These are phyloP conservation scores for Aspergillus indologenus DNA, from an alignment of 495 filamentous ascomycete genomes.

Conservation along the genomic window DNA sequence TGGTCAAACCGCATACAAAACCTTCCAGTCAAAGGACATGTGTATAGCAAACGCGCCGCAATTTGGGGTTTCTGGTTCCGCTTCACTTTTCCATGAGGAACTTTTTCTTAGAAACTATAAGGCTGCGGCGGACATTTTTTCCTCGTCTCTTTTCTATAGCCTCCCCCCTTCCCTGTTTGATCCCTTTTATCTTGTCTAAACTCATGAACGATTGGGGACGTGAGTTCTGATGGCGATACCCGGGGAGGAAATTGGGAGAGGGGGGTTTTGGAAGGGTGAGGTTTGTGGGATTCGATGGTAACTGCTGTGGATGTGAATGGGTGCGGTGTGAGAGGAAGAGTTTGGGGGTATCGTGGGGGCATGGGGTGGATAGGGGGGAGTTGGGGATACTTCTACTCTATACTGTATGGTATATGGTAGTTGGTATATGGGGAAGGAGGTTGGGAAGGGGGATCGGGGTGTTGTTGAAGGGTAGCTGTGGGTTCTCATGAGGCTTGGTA, in stretches of 20 bases:
- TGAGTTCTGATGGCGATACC: background rate
- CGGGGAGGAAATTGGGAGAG: background rate
- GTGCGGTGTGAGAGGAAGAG: constrained; percentile 10
- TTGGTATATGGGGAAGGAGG: constrained; percentile 21
- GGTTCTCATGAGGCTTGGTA: background rate
- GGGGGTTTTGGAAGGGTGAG: background rate
- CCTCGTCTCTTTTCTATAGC: background rate
- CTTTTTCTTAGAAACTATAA: constrained; percentile 40
- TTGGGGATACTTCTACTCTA: constrained; percentile 6
- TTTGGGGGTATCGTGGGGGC: constrained; percentile 1
- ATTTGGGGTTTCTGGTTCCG: constrained; percentile 45
- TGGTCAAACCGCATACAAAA: no score
- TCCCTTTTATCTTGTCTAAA: background rate
- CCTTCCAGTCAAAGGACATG: constrained; percentile 23
- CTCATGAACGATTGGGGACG: background rate
- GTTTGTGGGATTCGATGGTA: background rate
- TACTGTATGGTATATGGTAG: background rate
- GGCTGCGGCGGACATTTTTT: constrained; percentile 41
- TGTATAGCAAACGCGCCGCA: constrained; percentile 34
- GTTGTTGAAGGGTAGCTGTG: background rate
- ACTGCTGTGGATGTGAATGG: background rate
- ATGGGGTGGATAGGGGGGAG: background rate
- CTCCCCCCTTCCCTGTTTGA: background rate
- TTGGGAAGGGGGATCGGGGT: background rate
- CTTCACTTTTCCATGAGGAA: constrained; percentile 45